Conservation (phyloP, 345 rosid species). For the Mallotus nudiflorus region DNA sequence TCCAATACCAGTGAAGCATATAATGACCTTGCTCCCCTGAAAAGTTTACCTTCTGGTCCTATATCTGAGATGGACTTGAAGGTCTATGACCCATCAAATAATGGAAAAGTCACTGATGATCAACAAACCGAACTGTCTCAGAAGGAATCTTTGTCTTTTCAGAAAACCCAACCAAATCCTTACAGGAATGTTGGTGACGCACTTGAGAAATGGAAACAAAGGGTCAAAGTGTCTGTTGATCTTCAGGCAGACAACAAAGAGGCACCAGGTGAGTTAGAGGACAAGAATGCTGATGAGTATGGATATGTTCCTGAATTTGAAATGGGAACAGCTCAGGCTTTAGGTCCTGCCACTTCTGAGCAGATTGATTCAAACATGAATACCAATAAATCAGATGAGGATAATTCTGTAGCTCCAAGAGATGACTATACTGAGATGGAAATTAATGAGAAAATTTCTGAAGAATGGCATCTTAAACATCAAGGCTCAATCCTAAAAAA, state of each 20-base stretch:
- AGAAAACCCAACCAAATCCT: constrained; percentile 64
- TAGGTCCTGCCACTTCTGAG: constrained; percentile 88
- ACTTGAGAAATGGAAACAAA: constrained; percentile 89
- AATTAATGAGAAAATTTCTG: constrained; percentile 50
- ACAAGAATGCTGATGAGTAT: constrained; percentile 70
- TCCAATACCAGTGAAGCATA: constrained; percentile 37
- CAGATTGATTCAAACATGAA: constrained; percentile 59
- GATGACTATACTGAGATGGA: constrained; percentile 64
- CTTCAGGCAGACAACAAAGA: constrained; percentile 50
- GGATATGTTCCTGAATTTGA: constrained; percentile 73
- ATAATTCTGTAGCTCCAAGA: constrained; percentile 34
- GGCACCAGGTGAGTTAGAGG: constrained; percentile 58
- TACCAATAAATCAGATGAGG: constrained; percentile 48
- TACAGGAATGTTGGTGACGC: constrained; percentile 86
- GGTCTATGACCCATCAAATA: constrained; percentile 46
- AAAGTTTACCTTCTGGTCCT: constrained; percentile 49
- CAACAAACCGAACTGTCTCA: constrained; percentile 40
- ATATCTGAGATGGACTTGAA: constrained; percentile 50
- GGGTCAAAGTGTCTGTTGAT: constrained; percentile 68
- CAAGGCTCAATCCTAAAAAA: constrained; percentile 33
- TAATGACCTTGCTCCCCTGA: constrained; percentile 47
- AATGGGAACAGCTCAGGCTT: constrained; percentile 75
- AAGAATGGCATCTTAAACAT: constrained; percentile 37
- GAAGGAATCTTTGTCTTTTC: constrained; percentile 45
- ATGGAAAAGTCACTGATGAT: constrained; percentile 53